Evolutionary conservation across 228 moss, liverwort and hornwort species (phyloP), one percentile per base, ranked within the genome.

Genomic region (Sphagnum magellanicum): DNA sequence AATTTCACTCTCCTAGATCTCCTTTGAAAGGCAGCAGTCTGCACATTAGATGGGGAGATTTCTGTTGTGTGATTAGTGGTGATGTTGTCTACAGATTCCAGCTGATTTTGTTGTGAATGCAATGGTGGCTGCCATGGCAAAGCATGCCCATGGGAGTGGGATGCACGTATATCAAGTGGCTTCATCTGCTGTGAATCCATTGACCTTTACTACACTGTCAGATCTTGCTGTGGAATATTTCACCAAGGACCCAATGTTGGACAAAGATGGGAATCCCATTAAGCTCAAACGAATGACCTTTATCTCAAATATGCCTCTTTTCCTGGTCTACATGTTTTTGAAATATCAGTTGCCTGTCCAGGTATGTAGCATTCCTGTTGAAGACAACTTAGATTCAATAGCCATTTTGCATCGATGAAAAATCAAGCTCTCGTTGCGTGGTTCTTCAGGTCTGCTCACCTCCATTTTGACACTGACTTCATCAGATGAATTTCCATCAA

Each of bases 51-150:
- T 32, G 32, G 32, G 32, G 32, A 32, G 32, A 32, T 32, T 32
- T 32, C 32, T 32, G 32, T 32, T 32, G 32, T 32, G 32, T 32
- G 32, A 32, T 32, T 32, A 32, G 32, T 32, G 12, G 8, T 55
- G 55, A 55, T 55, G 55, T 55, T 55, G 51, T 59, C 68, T 67
- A 66, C 87, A 92, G 91, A 83, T 92, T 50, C 91, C 91, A 61
- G 89, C 89, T 53, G 91, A 92, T 70, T 72, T 92, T 60, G 91
- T 92, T 49, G 89, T 87, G 64, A 88, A 88, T 81, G 77, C 84
- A 62, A 68, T 88, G 5, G 61, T 88, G 78, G 81, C 88, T 61
- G 79, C 82, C 53, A 84, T 88, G 81, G 60, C 84, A 16, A 92
- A 92, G 59, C 85, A 92, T 71, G 87, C 79, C 5, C 74, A 69